phyloP scores from a whole-genome alignment of 1,284 basidiomycete genomes.

The Takashimella koratensis region DNA sequence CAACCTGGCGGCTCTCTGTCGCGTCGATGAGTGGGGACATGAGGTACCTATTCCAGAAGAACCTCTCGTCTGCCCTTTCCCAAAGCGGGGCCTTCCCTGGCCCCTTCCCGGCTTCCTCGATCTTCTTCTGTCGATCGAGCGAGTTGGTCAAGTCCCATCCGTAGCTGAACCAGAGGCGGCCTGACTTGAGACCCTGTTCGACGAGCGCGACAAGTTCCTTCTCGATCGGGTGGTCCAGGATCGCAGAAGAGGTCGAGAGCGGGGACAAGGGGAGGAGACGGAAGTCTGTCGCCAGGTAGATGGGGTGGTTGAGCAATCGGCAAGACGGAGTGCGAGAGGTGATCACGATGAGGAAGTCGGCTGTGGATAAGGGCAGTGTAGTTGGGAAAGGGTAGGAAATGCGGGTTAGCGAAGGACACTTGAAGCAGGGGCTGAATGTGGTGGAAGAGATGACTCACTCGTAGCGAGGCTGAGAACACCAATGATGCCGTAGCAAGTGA shows the following conservation, averaged over 20 bases:
- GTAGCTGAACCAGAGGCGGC: constrained; percentile 87
- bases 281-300: constrained; percentile 89
- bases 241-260: constrained; percentile 61
- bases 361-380: constrained; percentile 49
- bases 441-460: constrained; percentile 56
- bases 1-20: constrained; percentile 40
- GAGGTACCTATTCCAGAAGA: constrained; percentile 93
- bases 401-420: neutral
- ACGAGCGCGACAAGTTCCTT: constrained; percentile 81
- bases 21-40: constrained; percentile 47
- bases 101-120: constrained; percentile 65
- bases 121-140: constrained; percentile 74
- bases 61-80: constrained; percentile 80
- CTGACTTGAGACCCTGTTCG: constrained; percentile 74
- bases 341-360: constrained; percentile 88
- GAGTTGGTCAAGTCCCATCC: constrained; percentile 84
- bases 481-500: constrained; percentile 71
- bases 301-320: constrained; percentile 73
- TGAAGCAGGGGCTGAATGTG: neutral
- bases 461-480: constrained; percentile 81
- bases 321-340: constrained; percentile 78
- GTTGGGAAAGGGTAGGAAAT: neutral
- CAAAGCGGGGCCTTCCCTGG: constrained; percentile 41
- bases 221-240: constrained; percentile 71
- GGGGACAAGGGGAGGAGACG: constrained; percentile 77